Base-by-base conservation (phyloP, 345 rosid genomes). In the Corymbia maculata region DNA sequence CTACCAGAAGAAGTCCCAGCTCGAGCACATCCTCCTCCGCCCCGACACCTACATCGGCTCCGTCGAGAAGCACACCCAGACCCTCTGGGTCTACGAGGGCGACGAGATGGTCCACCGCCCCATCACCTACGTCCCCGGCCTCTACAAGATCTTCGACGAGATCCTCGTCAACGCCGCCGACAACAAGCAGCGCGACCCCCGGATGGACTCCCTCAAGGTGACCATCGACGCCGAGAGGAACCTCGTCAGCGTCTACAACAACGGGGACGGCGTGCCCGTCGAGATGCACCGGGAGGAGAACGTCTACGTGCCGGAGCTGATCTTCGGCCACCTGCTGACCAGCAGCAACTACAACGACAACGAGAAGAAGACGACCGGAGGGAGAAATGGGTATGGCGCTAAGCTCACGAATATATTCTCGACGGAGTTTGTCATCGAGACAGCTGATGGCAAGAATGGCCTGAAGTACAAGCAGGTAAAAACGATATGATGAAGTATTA, bases 41-140 rank as follows among this genome's bases (percentile, higher is more conserved):
- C 99, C 99, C 2, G 99, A 98, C 91, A 97, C 99, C 50, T 98
- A 98, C 93, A 92, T 98, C 89, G 99, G 99, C 50, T 98, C 99
- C 17, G 94, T 97, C 87, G 99, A 98, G 94, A 96, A 98, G 89
- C 99, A 97, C 88, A 92, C 94, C 8, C 99, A 96, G 64, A 88
- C 87, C 6, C 96, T 98, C 8, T 98, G 99, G 99, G 95, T 97
- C 49, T 97, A 93, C 87, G 98, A 98, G 79, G 88, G 92, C 47
- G 97, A 93, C 3, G 92, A 92, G 86, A 97, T 98, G 97, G 94
- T 94, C n/a, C 85, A 92, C 51, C 95, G 99, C 0, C 88, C 92
- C 7, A 95, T 98, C 42, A 88, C 96, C 22, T 98, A 94, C 55
- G 99, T 97, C 1, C 99, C 99, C 1, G 99, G 99, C 0, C 96